These are phyloP conservation scores for Mychonastes homosphaera DNA, from an alignment of 139 green algal genomes.

Conservation along the genomic window DNA sequence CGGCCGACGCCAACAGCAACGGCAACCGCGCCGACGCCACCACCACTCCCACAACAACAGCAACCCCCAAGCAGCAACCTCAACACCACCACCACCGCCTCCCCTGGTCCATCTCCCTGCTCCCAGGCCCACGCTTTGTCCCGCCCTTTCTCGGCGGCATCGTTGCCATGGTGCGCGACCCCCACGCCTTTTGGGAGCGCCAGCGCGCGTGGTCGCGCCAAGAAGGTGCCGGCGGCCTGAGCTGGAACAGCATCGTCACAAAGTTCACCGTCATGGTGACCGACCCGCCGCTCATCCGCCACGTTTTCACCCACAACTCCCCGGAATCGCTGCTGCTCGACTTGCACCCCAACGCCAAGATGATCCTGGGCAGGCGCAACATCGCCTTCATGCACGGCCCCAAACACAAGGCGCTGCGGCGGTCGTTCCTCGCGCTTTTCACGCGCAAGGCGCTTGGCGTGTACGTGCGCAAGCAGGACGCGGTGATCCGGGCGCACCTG, in stretches of 20 bases:
- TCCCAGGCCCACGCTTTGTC: conserved; percentile 37
- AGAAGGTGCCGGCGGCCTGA: conserved; percentile 30
- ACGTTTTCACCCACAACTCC: conserved; percentile 53
- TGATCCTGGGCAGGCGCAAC: conserved; percentile 66
- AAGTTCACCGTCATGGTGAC: conserved; percentile 72
- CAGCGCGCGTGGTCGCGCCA: conserved; percentile 39
- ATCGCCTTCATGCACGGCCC: conserved; percentile 73
- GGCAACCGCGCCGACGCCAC: too few species aligned
- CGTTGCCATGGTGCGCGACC: conserved; percentile 69
- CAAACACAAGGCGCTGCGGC: conserved; percentile 66
- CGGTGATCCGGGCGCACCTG: conserved; percentile 55
- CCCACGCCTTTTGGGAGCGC: conserved; percentile 46
- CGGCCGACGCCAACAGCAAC: too few species aligned
- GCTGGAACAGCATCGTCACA: conserved; percentile 62
- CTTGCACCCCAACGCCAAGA: conserved; percentile 67
- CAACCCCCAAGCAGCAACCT: too few species aligned
- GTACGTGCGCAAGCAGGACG: conserved; percentile 64
- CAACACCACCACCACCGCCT: too few species aligned
- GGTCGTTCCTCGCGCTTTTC: conserved; percentile 77
- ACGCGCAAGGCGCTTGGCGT: conserved; percentile 64
- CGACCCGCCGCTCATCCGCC: conserved; percentile 50
- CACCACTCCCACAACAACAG: too few species aligned
- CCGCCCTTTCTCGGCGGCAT: conserved; percentile 63
- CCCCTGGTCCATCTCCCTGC: too few species aligned
- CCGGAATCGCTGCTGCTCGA: conserved; percentile 54